phyloP scores from a whole-genome alignment of 345 rosid species.

The Chamaenerion angustifolium region DNA sequence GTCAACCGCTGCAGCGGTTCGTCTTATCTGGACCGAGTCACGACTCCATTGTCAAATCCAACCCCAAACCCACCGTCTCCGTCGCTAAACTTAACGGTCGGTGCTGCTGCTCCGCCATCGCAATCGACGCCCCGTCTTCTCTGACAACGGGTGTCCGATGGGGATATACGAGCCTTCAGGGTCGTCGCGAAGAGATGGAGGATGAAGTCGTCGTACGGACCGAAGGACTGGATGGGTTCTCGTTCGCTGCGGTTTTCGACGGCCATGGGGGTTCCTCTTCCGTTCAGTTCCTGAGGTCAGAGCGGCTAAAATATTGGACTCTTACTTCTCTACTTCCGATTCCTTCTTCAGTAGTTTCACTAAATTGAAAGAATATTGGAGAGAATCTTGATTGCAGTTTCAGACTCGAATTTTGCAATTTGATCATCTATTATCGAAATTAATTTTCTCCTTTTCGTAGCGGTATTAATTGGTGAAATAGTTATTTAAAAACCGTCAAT shows the following conservation, averaged over 20 bases:
- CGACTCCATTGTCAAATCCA: slow-evolving; percentile 11
- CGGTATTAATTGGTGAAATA: too few relatives aligned
- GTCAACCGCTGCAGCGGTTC: slow-evolving; percentile 47
- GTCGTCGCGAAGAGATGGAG: slow-evolving; percentile 87
- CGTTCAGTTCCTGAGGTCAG: slow-evolving; percentile 62
- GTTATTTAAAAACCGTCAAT: too few relatives aligned
- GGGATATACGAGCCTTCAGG: slow-evolving; percentile 68
- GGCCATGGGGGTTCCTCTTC: slow-evolving; percentile 81
- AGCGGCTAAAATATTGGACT: too few relatives aligned
- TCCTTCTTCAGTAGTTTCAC: background rate
- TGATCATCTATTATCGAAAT: too few relatives aligned
- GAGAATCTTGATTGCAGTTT: too few relatives aligned
- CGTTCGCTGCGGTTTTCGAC: slow-evolving; percentile 80
- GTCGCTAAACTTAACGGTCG: slow-evolving; percentile 15
- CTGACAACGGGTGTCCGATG: slow-evolving; percentile 51
- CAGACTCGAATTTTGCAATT: too few relatives aligned
- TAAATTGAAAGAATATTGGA: too few relatives aligned
- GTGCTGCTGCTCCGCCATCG: slow-evolving; percentile 62
- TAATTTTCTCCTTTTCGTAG: too few relatives aligned
- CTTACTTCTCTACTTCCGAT: background rate
- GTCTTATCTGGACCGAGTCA: slow-evolving; percentile 21
- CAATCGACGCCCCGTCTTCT: slow-evolving; percentile 68
- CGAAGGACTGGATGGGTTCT: slow-evolving; percentile 66
- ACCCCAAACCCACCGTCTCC: slow-evolving; percentile 9
- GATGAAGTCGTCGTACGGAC: slow-evolving; percentile 55